A percentile compares a stretch with the other conserved stretches of the same genome.
Evolutionary conservation across 208 protist species (phyloP).

Genomic region (Acanthamoeba sp.): DNA sequence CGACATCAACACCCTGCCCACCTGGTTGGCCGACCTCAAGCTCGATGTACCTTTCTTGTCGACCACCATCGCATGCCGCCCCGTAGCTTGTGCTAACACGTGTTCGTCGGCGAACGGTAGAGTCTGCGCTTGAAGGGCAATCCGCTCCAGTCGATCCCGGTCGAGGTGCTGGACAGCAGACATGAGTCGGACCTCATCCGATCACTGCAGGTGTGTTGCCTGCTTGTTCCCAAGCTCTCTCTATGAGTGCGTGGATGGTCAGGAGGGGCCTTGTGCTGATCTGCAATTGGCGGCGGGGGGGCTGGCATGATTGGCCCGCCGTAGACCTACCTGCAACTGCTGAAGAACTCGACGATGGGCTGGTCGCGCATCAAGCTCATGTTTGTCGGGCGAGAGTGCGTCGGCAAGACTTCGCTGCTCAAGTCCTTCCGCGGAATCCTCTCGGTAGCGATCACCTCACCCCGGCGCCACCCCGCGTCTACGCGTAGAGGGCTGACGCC

Average conservation of each 20-base stretch:
- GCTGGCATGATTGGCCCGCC: no score
- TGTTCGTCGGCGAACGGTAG: neutral
- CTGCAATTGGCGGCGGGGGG: no score
- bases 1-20: conserved; percentile 27
- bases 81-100: no score
- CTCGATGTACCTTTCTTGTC: neutral
- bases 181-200: conserved; percentile 1
- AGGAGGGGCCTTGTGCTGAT: no score
- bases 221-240: no score
- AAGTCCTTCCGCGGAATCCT: neutral
- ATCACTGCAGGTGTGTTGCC: neutral
- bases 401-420: conserved; percentile 13
- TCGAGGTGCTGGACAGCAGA: neutral
- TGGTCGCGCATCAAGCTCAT: conserved; percentile 63
- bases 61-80: neutral
- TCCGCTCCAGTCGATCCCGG: conserved; percentile 37
- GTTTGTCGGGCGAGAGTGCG: conserved; percentile 33
- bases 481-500: no score
- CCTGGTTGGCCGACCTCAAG: conserved; percentile 46
- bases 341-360: conserved; percentile 10
- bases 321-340: conserved; percentile 54
- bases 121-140: conserved; percentile 9
- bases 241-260: no score
- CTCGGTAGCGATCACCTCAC: neutral
- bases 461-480: no score